These are phyloP conservation scores for Elaeagnus macrophylla DNA, from an alignment of 306 rosid genomes.

Conservation along the genomic window DNA sequence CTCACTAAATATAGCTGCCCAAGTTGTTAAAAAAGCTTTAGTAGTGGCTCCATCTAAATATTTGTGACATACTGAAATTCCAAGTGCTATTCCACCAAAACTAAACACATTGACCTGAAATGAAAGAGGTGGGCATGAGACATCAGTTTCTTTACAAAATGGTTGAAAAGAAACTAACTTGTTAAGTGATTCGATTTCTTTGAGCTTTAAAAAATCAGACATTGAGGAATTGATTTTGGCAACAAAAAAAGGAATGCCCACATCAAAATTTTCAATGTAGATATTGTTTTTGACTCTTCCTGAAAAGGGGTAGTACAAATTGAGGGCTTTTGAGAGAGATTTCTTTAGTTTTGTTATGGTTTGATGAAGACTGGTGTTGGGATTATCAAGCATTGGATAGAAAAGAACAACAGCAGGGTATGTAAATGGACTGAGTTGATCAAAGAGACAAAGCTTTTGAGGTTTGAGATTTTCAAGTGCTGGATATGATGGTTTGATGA, in stretches of 20 bases:
- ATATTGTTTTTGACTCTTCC: constrained; percentile 25
- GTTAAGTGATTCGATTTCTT: constrained; percentile 21
- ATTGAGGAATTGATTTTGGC: constrained; percentile 21
- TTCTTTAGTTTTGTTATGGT: constrained; percentile 4
- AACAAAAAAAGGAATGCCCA: constrained; percentile 30
- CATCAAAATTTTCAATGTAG: constrained; percentile 28
- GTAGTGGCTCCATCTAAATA: constrained; percentile 26
- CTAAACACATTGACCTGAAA: constrained; percentile 29
- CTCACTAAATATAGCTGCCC: constrained; percentile 24
- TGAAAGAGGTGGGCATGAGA: constrained; percentile 10
- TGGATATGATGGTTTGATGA: constrained; percentile 29
- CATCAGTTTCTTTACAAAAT: constrained; percentile 7
- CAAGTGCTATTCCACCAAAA: constrained; percentile 43
- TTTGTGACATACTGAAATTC: constrained; percentile 30
- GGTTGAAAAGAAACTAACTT: constrained; percentile 31
- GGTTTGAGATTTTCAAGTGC: constrained; percentile 17
- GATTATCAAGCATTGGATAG: constrained; percentile 1
- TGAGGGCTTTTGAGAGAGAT: constrained; percentile 34
- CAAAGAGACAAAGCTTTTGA: constrained; percentile 9
- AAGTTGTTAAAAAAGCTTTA: constrained; percentile 20
- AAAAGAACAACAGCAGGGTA: constrained; percentile 7
- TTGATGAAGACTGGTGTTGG: background rate
- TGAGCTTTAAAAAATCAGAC: constrained; percentile 26
- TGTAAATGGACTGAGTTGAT: constrained; percentile 15
- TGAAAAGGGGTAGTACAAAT: constrained; percentile 36